Base-by-base conservation (phyloP, 352 stramenopile species). In the Phytopythium oedochilum region DNA sequence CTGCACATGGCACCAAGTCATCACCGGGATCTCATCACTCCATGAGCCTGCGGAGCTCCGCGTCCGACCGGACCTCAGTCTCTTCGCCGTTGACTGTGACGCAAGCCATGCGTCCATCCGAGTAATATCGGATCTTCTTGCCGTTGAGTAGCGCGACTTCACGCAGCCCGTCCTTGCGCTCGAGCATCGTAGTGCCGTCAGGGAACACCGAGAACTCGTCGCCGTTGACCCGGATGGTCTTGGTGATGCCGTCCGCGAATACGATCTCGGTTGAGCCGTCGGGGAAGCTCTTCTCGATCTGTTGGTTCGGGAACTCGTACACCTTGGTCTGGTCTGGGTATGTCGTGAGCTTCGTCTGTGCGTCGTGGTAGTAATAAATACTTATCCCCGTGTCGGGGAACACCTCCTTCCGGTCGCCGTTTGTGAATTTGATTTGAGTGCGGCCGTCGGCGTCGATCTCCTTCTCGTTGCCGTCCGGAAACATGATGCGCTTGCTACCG, bases 231-330 rank as follows among this genome's bases (percentile, higher is more conserved):
- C 68, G 68, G 25, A 94, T 92, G 22, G 73, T 86, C 64, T 97
- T 98, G 34, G 85, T 92, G 31, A 96, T 98, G 22, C 92, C 92
- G 65, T 99, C 94, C 5, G 94, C 78, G 57, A 98, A 99, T 29
- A 81, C 68, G 35, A 99, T 97, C 55, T 98, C 93, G 38, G 97
- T 98, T 2, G 66, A 78, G 36, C 97, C 97, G 70, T 97, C 84
- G 0, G 87, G 68, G 48, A 90, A 86, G 55, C 97, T 97, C 43
- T 89, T 93, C 72, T 99, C 97, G 20, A 97, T 72, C 69, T 98
- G 93, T 31, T 95, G 73, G 60, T 97, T 98, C 1, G 96, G 81
- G 60, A 99, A 99, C 68, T 99, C 92, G 66, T 98, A 98, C 17
- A 98, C 81, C 53, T 98, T 94, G 8, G 88, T 89, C 28, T 94